These are phyloP conservation scores for Claviceps digitariae DNA, from an alignment of 2,329 filamentous ascomycete species.

Conservation along the genomic window DNA sequence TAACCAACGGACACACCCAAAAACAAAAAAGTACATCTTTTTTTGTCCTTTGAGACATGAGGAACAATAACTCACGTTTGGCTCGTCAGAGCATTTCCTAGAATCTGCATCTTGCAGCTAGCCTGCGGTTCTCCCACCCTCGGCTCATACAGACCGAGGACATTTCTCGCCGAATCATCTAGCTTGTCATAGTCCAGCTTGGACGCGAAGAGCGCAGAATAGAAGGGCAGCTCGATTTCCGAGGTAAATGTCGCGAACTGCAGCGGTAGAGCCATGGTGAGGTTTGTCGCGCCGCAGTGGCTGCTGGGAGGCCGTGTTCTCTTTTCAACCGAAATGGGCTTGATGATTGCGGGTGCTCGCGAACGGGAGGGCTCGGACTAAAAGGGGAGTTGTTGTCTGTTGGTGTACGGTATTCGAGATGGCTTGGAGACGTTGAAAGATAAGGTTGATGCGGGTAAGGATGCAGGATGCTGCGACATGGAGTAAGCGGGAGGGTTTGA, in stretches of 20 bases:
- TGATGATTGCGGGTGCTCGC: not conserved
- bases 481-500: not conserved
- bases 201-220: constrained; percentile 75
- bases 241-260: constrained; percentile 83
- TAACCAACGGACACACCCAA: not conserved
- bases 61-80: constrained; percentile 50
- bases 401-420: not conserved
- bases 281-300: not conserved
- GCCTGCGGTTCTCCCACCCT: constrained; percentile 58
- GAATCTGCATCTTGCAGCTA: constrained; percentile 80
- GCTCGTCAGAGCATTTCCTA: constrained; percentile 72
- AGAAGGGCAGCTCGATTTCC: constrained; percentile 92
- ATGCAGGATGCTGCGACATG: not conserved
- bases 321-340: not conserved
- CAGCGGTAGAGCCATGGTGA: constrained; percentile 36
- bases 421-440: not conserved
- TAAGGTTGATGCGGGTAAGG: not conserved
- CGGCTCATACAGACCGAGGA: constrained; percentile 83
- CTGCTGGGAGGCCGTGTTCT: not conserved
- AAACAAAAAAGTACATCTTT: not conserved
- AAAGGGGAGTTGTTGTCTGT: not conserved
- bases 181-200: constrained; percentile 98
- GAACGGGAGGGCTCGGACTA: not conserved
- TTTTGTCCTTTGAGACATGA: not conserved
- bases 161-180: constrained; percentile 76